Conservation (phyloP, 805 yeast genomes). For the Tetrapisispora fleetii region DNA sequence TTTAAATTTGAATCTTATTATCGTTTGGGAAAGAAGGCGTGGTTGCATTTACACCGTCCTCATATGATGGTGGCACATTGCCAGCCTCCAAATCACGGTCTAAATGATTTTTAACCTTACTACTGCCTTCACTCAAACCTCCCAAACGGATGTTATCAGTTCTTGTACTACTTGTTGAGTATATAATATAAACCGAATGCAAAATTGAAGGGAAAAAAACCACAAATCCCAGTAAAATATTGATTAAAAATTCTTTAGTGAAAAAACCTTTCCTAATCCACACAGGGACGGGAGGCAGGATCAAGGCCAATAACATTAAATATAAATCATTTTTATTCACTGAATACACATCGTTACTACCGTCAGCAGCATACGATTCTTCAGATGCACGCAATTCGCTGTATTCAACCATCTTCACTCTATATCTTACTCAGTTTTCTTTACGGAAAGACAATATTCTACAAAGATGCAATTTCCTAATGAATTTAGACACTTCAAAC, state of each 20-base stretch:
- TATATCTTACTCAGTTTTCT: background rate
- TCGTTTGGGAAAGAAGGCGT: background rate
- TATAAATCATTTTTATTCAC: constrained; percentile 40
- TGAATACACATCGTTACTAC: background rate
- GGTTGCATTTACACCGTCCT: background rate
- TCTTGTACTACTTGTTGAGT: constrained; percentile 6
- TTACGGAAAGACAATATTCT: no score
- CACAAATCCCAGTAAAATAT: constrained; percentile 47
- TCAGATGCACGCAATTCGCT: background rate
- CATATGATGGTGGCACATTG: background rate
- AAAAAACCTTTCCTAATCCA: constrained; percentile 52
- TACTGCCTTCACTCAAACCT: background rate
- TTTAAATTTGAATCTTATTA: constrained; percentile 3
- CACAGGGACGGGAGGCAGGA: constrained; percentile 67
- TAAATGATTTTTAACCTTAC: background rate
- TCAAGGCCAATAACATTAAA: constrained; percentile 54
- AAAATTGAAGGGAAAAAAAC: constrained; percentile 65
- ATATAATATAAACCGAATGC: constrained; percentile 58
- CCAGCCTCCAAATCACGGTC: constrained; percentile 1
- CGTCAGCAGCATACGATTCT: background rate
- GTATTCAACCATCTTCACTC: background rate
- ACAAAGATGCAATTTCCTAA: no score
- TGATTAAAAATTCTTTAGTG: constrained; percentile 36
- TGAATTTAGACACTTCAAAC: no score
- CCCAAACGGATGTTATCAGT: background rate